Conservation (phyloP, 495 filamentous ascomycete species). For the Penicillium antarcticum region DNA sequence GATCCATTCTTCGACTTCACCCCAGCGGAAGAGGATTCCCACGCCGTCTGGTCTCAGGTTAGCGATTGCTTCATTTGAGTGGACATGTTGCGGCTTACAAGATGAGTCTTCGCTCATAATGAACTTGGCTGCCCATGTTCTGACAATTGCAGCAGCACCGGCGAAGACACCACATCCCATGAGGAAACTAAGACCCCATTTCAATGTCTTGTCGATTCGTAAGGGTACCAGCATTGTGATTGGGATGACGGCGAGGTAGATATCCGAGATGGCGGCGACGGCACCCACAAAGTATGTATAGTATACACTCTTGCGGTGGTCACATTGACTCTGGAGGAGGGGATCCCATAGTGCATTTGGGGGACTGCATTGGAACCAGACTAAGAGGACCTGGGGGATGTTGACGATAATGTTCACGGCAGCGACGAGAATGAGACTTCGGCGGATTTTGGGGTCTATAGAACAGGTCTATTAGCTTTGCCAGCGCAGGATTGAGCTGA, state of each 20-base stretch:
- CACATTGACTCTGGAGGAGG: constrained; percentile 13
- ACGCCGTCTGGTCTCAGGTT: constrained; percentile 16
- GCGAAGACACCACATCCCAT: constrained; percentile 27
- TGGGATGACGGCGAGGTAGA: constrained; percentile 23
- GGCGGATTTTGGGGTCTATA: constrained; percentile 23
- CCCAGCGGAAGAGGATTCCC: constrained; percentile 22
- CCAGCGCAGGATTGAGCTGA: neutral
- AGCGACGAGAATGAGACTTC: constrained; percentile 21
- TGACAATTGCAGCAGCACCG: constrained; percentile 22
- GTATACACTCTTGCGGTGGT: constrained; percentile 22
- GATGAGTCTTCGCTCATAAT: constrained; percentile 22
- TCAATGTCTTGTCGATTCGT: constrained; percentile 23
- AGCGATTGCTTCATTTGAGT: neutral
- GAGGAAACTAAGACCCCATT: constrained; percentile 26
- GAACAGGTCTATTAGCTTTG: neutral
- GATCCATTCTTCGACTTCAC: constrained; percentile 27
- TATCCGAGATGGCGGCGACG: constrained; percentile 19
- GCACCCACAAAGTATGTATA: constrained; percentile 25
- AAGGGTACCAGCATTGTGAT: constrained; percentile 22
- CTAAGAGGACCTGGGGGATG: constrained; percentile 20
- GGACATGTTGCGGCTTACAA: constrained; percentile 7
- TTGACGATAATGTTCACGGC: constrained; percentile 21
- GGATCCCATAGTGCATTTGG: constrained; percentile 22
- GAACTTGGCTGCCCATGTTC: constrained; percentile 25
- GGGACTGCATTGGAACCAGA: constrained; percentile 24